Evolutionary conservation across 1,284 basidiomycete genomes (phyloP).

Genomic region (Trichosporon coremiiforme): DNA sequence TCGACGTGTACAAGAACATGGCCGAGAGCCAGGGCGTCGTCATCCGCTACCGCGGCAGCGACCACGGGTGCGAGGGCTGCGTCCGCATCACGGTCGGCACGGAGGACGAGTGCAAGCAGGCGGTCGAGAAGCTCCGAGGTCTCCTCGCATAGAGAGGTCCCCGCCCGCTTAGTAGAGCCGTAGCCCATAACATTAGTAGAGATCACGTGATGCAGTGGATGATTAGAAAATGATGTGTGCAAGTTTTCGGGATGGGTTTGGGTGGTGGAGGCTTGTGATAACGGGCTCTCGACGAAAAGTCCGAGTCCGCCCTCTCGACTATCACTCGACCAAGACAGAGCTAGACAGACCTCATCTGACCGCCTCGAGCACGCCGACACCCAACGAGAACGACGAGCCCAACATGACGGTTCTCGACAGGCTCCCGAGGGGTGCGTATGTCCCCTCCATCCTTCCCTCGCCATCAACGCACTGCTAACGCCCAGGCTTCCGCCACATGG

Average conservation of each 20-base stretch:
- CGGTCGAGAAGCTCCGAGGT: constrained; percentile 55
- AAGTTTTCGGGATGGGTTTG: not conserved
- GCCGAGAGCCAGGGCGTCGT: constrained; percentile 87
- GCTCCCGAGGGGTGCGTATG: not conserved
- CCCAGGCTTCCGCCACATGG: constrained; percentile 46
- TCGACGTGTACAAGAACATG: constrained; percentile 75
- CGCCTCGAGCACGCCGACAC: not conserved
- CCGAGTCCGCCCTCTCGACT: constrained; percentile 10
- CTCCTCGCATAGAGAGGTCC: constrained; percentile 36
- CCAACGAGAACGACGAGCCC: not conserved
- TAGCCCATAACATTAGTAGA: constrained; percentile 30
- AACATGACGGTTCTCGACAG: not conserved
- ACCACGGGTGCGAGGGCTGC: constrained; percentile 84
- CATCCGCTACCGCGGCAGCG: constrained; percentile 83
- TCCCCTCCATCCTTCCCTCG: too few relatives aligned
- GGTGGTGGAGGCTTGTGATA: not conserved
- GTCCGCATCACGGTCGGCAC: constrained; percentile 89
- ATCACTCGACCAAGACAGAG: too few relatives aligned
- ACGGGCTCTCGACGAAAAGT: not conserved
- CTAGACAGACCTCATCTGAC: not conserved
- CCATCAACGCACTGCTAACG: not conserved
- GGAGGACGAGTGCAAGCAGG: constrained; percentile 70
- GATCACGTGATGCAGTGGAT: constrained; percentile 7
- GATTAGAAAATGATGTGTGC: constrained; percentile 10
- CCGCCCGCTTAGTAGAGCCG: constrained; percentile 27